Base-by-base conservation (phyloP, 768 basidiomycete genomes). In the Tulasnella sp. region DNA sequence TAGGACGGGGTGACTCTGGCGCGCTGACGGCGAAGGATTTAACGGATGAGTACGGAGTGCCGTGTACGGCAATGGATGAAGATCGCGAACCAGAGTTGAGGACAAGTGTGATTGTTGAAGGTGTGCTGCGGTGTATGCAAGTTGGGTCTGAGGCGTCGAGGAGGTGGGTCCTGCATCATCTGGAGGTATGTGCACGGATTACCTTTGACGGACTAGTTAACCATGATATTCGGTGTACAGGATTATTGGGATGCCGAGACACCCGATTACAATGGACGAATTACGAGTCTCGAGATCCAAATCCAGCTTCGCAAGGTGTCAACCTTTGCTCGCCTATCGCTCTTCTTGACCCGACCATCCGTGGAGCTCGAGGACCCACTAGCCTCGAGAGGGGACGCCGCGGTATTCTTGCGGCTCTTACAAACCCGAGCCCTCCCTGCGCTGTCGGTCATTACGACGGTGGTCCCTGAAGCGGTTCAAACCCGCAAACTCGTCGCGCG, bases 361-460 rank as follows among this genome's bases (percentile, higher is more conserved):
- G 39, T 39, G 23, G 59, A 54, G 49, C 48, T 34, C 23, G 40
- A 46, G 27, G 51, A 52, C 15, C 43, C 49, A 17, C 27, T 53
- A 17, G 45, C 34, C 56, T n/a, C 63, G 53, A 23, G 63, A 62
- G 25, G 60, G 62, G 43, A 61, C 63, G 27, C 65, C 1, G 63
- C 67, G 14, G 61, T 68, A 32, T 66, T 76, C 14, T 65, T 74
- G 7, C 58, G 63, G 4, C 23, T 77, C 5, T 59, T 81, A 8
- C 71, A 75, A 36, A 74, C 68, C 14, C 73, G 74, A 29, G 68
- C 79, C 19, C 67, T 83, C 3, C 75, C 76, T 3, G 77, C 79
- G 60, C 66, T 77, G 1, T 71, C 74, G 14, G 65, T 66, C 3
- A 63, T 82, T 45, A 25, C 15, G 12, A 14, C 41, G 58, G 62